Percentiles rank a stretch among this genome's conserved stretches.
These are phyloP conservation scores for Gracilaria domingensis DNA, from an alignment of 23 red algal species.

Conservation along the genomic window DNA sequence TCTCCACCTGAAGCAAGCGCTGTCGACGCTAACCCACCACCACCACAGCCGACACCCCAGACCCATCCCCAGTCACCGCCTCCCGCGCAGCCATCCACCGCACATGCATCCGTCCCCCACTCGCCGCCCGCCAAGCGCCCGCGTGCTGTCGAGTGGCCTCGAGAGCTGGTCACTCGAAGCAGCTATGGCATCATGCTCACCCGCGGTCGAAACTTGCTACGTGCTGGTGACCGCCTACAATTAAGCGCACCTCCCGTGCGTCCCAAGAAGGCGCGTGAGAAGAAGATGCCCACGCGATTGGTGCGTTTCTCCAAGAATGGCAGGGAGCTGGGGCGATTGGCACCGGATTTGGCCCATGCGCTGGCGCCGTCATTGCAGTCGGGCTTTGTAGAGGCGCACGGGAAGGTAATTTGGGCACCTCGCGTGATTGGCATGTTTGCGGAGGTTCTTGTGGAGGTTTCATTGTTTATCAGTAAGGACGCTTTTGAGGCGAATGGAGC, in stretches of 20 bases:
- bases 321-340: slow-evolving; percentile 46
- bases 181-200: slow-evolving; percentile 35
- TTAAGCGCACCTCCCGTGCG: slow-evolving; percentile 14
- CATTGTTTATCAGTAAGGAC: slow-evolving; percentile 29
- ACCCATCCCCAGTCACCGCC: background rate
- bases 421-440: slow-evolving; percentile 11
- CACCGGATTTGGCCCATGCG: slow-evolving; percentile 8
- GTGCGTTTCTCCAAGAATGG: slow-evolving; percentile 54
- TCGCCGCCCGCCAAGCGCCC: background rate
- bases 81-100: background rate
- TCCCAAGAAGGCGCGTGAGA: background rate
- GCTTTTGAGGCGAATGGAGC: slow-evolving; percentile 40
- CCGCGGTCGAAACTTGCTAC: slow-evolving; percentile 20
- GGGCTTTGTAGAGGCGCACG: slow-evolving; percentile 20
- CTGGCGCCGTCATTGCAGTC: slow-evolving; percentile 61
- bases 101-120: background rate
- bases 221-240: slow-evolving; percentile 11
- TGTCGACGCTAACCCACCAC: too few relatives aligned
- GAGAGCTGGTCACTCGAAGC: slow-evolving; percentile 11
- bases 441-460: slow-evolving; percentile 49
- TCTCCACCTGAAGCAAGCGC: too few relatives aligned
- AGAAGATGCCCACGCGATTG: background rate
- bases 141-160: slow-evolving; percentile 26
- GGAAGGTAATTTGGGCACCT: slow-evolving; percentile 47
- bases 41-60: background rate